Conservation (phyloP, 1,284 basidiomycete species). For the Fomitopsis schrenkii region DNA sequence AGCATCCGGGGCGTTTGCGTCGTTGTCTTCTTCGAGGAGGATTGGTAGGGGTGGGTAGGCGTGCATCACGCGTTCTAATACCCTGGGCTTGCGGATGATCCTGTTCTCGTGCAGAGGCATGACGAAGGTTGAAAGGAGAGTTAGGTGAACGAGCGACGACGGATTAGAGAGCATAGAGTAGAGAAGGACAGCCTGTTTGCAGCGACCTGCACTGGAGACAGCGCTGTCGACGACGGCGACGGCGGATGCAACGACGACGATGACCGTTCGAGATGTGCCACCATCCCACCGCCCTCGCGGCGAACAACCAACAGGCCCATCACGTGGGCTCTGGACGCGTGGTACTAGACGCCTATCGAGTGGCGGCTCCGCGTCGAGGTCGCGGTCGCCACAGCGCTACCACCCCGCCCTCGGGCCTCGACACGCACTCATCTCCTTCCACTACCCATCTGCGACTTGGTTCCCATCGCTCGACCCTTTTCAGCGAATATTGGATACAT, state of each 20-base stretch:
- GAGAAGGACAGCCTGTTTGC: neutral
- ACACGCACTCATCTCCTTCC: neutral
- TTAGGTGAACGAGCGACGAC: conserved; percentile 4
- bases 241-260: neutral
- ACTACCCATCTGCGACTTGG: neutral
- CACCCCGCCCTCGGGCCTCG: neutral
- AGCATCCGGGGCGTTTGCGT: neutral
- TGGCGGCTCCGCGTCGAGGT: neutral
- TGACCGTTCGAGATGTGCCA: neutral
- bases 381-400: neutral
- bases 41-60: neutral
- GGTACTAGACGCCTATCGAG: neutral
- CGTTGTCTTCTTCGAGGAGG: conserved; percentile 10
- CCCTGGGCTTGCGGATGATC: conserved; percentile 1
- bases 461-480: no score
- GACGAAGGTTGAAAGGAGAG: conserved; percentile 1
- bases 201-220: conserved; percentile 8
- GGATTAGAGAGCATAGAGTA: neutral
- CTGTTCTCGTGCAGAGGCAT: conserved; percentile 4
- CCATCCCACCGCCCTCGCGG: neutral
- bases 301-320: neutral
- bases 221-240: conserved; percentile 1
- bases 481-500: neutral
- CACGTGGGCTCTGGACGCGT: neutral
- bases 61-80: conserved; percentile 1